These are phyloP conservation scores for Neofusicoccum kwambonambiense DNA, from an alignment of 2,329 filamentous ascomycete species.

Conservation along the genomic window DNA sequence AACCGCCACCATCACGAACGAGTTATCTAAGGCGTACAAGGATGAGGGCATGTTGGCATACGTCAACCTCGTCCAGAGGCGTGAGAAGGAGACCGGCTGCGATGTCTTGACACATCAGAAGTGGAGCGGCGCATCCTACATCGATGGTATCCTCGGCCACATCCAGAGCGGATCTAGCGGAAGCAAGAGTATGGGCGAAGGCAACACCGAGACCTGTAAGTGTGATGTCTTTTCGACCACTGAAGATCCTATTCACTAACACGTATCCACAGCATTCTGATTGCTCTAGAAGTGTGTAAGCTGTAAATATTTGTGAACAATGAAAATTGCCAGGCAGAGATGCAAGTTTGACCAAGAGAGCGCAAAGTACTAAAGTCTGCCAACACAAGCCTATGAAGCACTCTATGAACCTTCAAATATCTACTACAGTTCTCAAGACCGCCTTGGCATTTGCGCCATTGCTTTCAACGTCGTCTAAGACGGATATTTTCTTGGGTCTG, in stretches of 20 bases:
- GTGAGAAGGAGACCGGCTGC: conserved; percentile 86
- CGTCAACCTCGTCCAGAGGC: conserved; percentile 85
- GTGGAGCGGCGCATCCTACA: conserved; percentile 72
- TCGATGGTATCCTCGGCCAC: conserved; percentile 84
- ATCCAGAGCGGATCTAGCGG: conserved; percentile 90
- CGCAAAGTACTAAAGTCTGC: no score
- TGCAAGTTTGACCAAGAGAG: no score
- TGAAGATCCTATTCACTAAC: not conserved
- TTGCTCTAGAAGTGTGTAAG: not conserved
- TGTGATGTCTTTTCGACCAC: not conserved
- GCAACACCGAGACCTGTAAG: conserved; percentile 72
- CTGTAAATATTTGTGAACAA: not conserved
- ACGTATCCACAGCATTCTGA: not conserved
- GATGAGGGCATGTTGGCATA: conserved; percentile 95
- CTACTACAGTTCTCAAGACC: no score
- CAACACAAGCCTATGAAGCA: no score
- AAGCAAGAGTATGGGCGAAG: conserved; percentile 91
- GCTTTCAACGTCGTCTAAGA: no score
- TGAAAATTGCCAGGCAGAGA: no score
- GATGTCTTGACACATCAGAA: conserved; percentile 96
- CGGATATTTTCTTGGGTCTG: no score
- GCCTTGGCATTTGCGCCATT: no score
- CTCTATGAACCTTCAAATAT: no score
- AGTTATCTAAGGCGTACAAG: conserved; percentile 81
- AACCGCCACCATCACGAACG: conserved; percentile 64